These are phyloP conservation scores for Erysimum cheiri DNA, from an alignment of 441 rosid species.

Conservation along the genomic window DNA sequence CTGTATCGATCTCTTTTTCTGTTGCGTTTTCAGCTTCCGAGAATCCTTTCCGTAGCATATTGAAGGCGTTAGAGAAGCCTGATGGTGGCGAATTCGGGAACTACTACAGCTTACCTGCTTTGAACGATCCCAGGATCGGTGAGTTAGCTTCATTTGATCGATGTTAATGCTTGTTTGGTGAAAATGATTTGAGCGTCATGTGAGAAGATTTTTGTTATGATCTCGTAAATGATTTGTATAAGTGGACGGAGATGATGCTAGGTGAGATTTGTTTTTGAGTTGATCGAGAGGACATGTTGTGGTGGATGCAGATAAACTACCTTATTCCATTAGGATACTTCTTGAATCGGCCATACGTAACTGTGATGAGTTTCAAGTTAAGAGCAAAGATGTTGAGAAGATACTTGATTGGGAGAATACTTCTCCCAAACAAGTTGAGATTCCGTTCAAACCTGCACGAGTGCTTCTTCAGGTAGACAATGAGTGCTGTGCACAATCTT, in stretches of 20 bases:
- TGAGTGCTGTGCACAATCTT: neutral
- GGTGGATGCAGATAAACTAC: constrained; percentile 5
- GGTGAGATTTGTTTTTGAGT: neutral
- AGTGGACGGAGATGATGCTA: neutral
- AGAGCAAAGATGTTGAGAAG: constrained; percentile 7
- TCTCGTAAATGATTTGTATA: neutral
- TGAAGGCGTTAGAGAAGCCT: constrained; percentile 5
- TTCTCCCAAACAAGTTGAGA: neutral
- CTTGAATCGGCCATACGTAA: constrained; percentile 1
- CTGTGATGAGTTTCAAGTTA: constrained; percentile 10
- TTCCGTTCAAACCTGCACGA: constrained; percentile 3
- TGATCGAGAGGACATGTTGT: neutral
- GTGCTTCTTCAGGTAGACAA: neutral
- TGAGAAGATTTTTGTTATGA: neutral
- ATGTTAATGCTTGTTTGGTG: neutral
- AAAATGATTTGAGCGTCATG: neutral
- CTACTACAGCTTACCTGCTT: constrained; percentile 5
- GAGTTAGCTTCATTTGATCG: neutral
- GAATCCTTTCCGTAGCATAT: neutral
- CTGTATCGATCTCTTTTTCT: neutral
- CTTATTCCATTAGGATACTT: constrained; percentile 14
- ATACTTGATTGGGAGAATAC: constrained; percentile 6
- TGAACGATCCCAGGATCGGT: constrained; percentile 6
- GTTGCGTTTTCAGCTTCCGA: neutral
- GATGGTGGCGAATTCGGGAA: constrained; percentile 5